Base-by-base conservation (phyloP, 1,284 basidiomycete species). In the Pseudozyma flocculosa region DNA sequence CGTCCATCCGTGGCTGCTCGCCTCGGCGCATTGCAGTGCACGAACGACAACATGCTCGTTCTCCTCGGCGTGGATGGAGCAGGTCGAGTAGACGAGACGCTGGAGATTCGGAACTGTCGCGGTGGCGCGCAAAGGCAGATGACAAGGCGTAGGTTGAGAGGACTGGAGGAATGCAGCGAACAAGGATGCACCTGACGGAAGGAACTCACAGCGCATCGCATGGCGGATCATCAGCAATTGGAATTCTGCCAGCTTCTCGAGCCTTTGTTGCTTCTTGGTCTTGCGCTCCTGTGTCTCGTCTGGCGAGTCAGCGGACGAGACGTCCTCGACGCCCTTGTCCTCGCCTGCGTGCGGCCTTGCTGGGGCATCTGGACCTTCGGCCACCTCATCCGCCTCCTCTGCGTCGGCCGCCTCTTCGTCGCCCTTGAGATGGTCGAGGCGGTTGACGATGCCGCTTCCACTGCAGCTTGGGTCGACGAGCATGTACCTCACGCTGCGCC, bases 81-180 rank as follows among this genome's bases (percentile, higher is more conserved):
- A 97, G 13, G 94, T 98, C 19, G 92, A 97, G 79, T 98, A 98
- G 17, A 93, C 92, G 54, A 97, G 89, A 63, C 85, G 86, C 47
- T 82, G 66, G 3, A 83, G 83, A 2, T 79, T 72, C 0, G 84
- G 84, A 70, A 90, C 89, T 82, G 58, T 2, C 15, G 11, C 13
- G 15, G 7, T 5, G 26, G 32, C 15, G 32, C 7, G 4, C 32
- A 34, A 17, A 34, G 32, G 15, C 26, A 29, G 26, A 11, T 5
- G 26, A 29, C 26, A 29, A 29, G 26, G 26, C n/a, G n/a, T n/a
- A n/a, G n/a, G n/a, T n/a, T n/a, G n/a, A n/a, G n/a, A n/a, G n/a
- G n/a, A n/a, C n/a, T n/a, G 29, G 29, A 13, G 13, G 13, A 29
- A 29, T 5, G 7, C 7, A 29, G 29, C 29, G 29, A 29, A 29